Base-by-base conservation (phyloP, 257 asterid species). In the Scutellaria minor region DNA sequence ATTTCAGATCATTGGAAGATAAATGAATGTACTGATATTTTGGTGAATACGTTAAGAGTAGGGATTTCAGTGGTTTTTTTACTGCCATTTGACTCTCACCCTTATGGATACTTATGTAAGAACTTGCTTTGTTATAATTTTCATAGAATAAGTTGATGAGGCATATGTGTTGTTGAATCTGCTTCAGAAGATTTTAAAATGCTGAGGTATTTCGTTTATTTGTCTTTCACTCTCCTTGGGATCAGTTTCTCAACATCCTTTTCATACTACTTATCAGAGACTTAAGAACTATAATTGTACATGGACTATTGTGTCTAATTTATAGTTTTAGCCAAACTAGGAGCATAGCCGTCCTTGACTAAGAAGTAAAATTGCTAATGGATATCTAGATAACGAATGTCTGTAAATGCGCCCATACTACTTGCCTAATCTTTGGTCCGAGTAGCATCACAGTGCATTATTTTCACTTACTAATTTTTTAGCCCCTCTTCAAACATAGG, bases 201-300 rank as follows among this genome's bases (percentile, higher is more conserved):
- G 1, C 7, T 6, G 37, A 63, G 35, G 44, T 13, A 61, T 27
- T 51, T 61, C 24, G 50, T 66, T 52, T 47, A 20, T 37, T 7
- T 15, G 63, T 35, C 48, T 61, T 52, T 41, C 59, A 60, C 22
- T 48, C 62, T 71, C 41, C 37, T 41, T 60, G 61, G 3, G 62
- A 8, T 31, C 61, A 71, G 22, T 47, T 59, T 71, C 39, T 64
- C 15, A 4, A 6, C 39, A 5, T 57, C 48, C 6, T 47, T 39
- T 60, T 62, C 41, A 71, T 45, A 6, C 37, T 37, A 48, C 45
- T 50, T 64, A 12, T 31, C 37, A 31, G 3, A 31, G 37, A 2
- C 14, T 6, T 10, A 14, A 63, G 50, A 22, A 50, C 35, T 12
- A 51, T 20, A 24, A 39, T 4, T 11, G 5, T 61, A 8, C 47